A percentile compares a stretch with the other conserved stretches of the same genome.
These are phyloP conservation scores for Nitzschia palea DNA, from an alignment of 108 stramenopile genomes.

Conservation along the genomic window DNA sequence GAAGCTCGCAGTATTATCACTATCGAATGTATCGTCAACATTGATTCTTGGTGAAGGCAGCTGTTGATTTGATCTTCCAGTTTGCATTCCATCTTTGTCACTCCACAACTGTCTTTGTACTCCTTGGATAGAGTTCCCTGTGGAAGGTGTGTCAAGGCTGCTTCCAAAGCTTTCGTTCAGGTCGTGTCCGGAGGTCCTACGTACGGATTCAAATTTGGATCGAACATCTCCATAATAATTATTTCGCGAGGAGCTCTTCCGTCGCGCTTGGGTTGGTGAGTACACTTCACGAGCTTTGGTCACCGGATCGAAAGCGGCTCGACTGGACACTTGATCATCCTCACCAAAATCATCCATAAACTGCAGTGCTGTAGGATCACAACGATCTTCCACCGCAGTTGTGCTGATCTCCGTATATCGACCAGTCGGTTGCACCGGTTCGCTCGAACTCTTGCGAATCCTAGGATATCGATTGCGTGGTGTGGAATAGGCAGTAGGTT, in stretches of 20 bases:
- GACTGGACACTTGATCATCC: too few relatives aligned
- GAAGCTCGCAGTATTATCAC: conserved; percentile 23
- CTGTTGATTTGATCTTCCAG: neutral
- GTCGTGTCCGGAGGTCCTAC: neutral
- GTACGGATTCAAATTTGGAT: neutral
- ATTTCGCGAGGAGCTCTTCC: neutral
- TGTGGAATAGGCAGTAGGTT: neutral
- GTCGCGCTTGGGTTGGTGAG: neutral
- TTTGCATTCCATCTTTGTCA: conserved; percentile 32
- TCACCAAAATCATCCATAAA: neutral
- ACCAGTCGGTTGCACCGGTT: too few relatives aligned
- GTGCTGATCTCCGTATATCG: too few relatives aligned
- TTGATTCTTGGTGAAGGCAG: conserved; percentile 14
- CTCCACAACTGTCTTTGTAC: conserved; percentile 47
- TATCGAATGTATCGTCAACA: neutral
- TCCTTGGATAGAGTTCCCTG: conserved; percentile 16
- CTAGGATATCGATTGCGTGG: neutral
- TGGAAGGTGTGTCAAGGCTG: conserved; percentile 37
- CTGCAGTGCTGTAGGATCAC: neutral
- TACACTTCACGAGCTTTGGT: neutral
- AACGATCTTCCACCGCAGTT: too few relatives aligned
- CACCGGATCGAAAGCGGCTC: conserved; percentile 3
- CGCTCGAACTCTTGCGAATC: neutral
- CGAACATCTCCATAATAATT: neutral
- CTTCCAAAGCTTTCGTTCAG: conserved; percentile 26